Evolutionary conservation across 176 grass and related monocot genomes (phyloP), one percentile per base, ranked within the genome.

Genomic region (Calamus simplicifolius): DNA sequence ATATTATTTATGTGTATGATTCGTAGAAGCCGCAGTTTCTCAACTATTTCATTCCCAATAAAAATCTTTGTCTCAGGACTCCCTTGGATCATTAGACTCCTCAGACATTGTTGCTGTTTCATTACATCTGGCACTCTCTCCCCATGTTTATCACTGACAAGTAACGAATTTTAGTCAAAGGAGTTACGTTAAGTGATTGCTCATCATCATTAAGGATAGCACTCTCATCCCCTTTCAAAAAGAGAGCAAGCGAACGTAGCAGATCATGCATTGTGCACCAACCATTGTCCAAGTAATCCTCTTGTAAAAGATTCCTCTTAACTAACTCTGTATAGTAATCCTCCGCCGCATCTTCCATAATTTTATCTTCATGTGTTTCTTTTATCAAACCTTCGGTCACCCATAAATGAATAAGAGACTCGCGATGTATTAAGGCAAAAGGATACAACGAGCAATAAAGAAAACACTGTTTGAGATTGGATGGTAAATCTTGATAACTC

Each of bases 381-480:
- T 58, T 75, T 50, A 95, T 58, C 49, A 95, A 53, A 6, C 89
- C 89, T 81, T 95, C 89, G 18, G 85, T 85, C 55, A 95, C 79
- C 89, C 85, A 95, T 29, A 68, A 74, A 1, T 75, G 71, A 51
- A 89, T 74, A 49, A 95, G 75, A 53, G 71, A 75, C 70, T 79
- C 82, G 19, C 25, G 57, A 43, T 49, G 68, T 48, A 54, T 67
- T 19, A 27, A 74, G 57, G 89, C 85, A 64, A 82, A 72, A 48
- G 85, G 89, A 61, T 85, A 95, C 57, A 89, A 52, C 25, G 85
- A 74, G 30, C 75, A 95, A 57, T 85, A 80, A 12, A 95, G 81
- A 66, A 95, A 95, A 38, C 89, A 95, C 63, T 85, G 85, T 59
- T 95, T 95, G 3, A 89, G 59, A 54, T 85, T 57, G 62, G 85